Base-by-base conservation (phyloP, 345 rosid genomes). In the Arabidopsis suecica region DNA sequence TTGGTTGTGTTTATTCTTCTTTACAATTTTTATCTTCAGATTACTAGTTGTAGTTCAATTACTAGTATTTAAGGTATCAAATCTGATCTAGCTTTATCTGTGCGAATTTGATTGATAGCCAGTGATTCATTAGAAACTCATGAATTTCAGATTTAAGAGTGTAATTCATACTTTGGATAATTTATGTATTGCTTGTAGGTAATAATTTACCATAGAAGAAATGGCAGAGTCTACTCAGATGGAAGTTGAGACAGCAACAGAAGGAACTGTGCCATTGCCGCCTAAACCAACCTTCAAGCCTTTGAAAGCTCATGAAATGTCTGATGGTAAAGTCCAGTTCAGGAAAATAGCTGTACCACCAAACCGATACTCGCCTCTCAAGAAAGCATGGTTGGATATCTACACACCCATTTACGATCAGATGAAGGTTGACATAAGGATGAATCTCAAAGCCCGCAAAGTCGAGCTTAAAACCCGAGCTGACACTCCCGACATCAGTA, bases 351-450 rank as follows among this genome's bases (percentile, higher is more conserved):
- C 90, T 0, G 97, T 93, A 20, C 96, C 97, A 0, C 93, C 93
- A 5, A 93, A 89, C 73, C 82, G 96, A 49, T 91, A 89, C 81
- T 53, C 96, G 0, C 97, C 97, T 8, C 86, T 88, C 48, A 91
- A 89, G 87, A 93, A 91, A 77, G 84, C 80, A 7, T 93, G 98
- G 97, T 78, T 87, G 89, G 93, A 88, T 30, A 89, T 91, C 78
- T 93, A 87, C 81, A 74, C 89, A 3, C 93, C 94, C 0, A 60
- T 93, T 9, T 86, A 85, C 44, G 93, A 93, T 50, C 93, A 91
- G 66, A 89, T 93, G 98, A 91, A 91, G 80, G 61, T 93, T 12
- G 98, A 93, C 80, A 75, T 93, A 56, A 77, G 93, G 63, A 93
- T 91, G 97, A 88, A 89, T 73, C 90, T 89, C 80, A 93, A 88